phyloP scores from a whole-genome alignment of 495 filamentous ascomycete species.

The Penicillium verhagenii region DNA sequence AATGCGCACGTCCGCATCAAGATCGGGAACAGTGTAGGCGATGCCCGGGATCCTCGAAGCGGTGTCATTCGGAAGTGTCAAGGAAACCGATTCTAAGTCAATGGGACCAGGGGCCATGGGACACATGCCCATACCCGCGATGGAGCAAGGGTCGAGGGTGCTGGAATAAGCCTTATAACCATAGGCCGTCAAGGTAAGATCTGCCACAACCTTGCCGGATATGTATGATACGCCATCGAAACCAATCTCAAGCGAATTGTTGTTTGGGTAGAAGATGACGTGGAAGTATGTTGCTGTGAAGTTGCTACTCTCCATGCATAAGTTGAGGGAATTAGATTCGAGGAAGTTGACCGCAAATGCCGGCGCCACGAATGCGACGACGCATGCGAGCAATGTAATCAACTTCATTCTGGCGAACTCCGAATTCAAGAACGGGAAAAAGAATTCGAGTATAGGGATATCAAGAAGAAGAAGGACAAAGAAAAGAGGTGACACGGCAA shows the following conservation, averaged over 20 bases:
- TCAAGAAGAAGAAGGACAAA: constrained; percentile 6
- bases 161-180: constrained; percentile 66
- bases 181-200: constrained; percentile 76
- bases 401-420: constrained; percentile 34
- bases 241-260: constrained; percentile 68
- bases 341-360: constrained; percentile 49
- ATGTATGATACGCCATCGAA: constrained; percentile 85
- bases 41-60: constrained; percentile 73
- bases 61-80: constrained; percentile 56
- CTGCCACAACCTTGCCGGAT: constrained; percentile 77
- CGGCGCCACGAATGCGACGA: constrained; percentile 43
- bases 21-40: constrained; percentile 85
- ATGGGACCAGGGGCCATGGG: constrained; percentile 90
- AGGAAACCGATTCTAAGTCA: constrained; percentile 63
- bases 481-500: constrained; percentile 13
- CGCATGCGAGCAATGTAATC: constrained; percentile 37
- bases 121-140: constrained; percentile 74
- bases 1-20: constrained; percentile 84
- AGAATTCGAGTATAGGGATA: not conserved
- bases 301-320: constrained; percentile 74
- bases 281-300: constrained; percentile 84
- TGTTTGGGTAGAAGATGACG: constrained; percentile 74
- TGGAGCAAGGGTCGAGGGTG: constrained; percentile 73
- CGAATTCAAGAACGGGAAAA: constrained; percentile 2
- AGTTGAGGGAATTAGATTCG: constrained; percentile 71